phyloP scores from a whole-genome alignment of 352 stramenopile species.

The Thalassiosira mediterranea region DNA sequence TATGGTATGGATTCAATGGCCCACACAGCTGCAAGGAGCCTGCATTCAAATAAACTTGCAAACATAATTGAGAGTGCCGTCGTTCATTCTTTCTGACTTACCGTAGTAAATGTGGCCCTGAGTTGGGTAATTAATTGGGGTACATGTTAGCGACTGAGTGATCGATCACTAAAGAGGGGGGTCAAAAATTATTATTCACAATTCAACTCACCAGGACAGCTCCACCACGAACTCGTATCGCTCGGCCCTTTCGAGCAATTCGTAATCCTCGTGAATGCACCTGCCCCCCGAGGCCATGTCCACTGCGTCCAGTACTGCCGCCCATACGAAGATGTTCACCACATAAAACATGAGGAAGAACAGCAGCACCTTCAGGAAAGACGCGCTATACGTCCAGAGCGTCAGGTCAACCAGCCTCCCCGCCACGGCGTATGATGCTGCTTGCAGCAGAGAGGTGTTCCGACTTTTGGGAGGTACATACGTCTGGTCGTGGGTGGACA shows the following conservation, averaged over 20 bases:
- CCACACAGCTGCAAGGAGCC: too few species aligned
- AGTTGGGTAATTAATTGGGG: too few species aligned
- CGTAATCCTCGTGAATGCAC: slow-evolving; percentile 24
- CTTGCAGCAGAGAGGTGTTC: slow-evolving; percentile 11
- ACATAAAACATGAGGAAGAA: slow-evolving; percentile 36
- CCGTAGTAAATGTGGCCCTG: slow-evolving; percentile 33
- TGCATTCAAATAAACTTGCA: too few species aligned
- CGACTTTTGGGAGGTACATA: slow-evolving; percentile 31
- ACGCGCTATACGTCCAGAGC: slow-evolving; percentile 29
- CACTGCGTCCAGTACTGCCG: slow-evolving; percentile 14
- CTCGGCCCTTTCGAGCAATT: background rate
- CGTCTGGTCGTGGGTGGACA: slow-evolving; percentile 23
- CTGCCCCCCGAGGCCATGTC: slow-evolving; percentile 4
- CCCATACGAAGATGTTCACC: slow-evolving; percentile 33
- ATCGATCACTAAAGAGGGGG: too few species aligned
- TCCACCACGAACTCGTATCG: slow-evolving; percentile 39
- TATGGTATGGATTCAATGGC: too few species aligned
- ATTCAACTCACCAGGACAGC: slow-evolving; percentile 27
- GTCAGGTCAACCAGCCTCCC: slow-evolving; percentile 9
- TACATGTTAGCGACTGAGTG: too few species aligned
- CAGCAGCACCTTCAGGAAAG: slow-evolving; percentile 24
- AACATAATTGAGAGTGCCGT: too few species aligned
- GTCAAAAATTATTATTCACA: too few species aligned
- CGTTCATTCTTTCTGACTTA: too few species aligned
- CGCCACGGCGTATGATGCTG: slow-evolving; percentile 11